Evolutionary conservation across 2,329 filamentous ascomycete species (phyloP).

Genomic region (Beauveria varroae): DNA sequence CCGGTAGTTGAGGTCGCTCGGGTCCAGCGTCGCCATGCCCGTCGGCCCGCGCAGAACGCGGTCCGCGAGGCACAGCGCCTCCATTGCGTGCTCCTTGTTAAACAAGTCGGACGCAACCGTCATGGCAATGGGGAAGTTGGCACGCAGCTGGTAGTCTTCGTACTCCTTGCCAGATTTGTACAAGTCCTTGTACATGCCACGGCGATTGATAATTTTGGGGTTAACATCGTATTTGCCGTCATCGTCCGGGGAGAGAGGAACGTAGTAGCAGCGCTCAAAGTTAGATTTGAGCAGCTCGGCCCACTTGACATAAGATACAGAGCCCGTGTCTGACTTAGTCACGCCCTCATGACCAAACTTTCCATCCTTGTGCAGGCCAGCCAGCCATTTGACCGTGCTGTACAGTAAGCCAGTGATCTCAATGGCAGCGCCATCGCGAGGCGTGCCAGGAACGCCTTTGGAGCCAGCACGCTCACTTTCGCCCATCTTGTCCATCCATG

Average conservation of each 20-base stretch:
- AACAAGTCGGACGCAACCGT: conserved; percentile 86
- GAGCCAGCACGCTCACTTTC: conserved; percentile 84
- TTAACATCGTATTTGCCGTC: conserved; percentile 78
- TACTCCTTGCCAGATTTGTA: conserved; percentile 93
- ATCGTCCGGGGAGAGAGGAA: conserved; percentile 62
- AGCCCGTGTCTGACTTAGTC: conserved; percentile 49
- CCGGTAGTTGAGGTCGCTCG: conserved; percentile 83
- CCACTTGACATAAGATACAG: conserved; percentile 71
- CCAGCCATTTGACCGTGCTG: conserved; percentile 78
- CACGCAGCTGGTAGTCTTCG: conserved; percentile 92
- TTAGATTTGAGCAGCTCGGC: conserved; percentile 69
- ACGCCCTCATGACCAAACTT: conserved; percentile 70
- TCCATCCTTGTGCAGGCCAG: conserved; percentile 56
- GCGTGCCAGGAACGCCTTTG: conserved; percentile 93
- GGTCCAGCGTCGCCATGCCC: conserved; percentile 94
- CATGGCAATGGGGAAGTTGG: conserved; percentile 96
- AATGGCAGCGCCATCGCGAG: conserved; percentile 87
- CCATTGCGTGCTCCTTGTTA: conserved; percentile 66
- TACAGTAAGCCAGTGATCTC: conserved; percentile 93
- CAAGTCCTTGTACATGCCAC: conserved; percentile 96
- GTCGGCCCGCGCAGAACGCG: conserved; percentile 73
- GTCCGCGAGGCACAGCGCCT: conserved; percentile 75
- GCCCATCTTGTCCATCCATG: conserved; percentile 99
- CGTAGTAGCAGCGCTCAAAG: conserved; percentile 89
- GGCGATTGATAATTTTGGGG: conserved; percentile 69